Evolutionary conservation across 257 asterid species (phyloP).

Genomic region (Thymus mandschuricus): DNA sequence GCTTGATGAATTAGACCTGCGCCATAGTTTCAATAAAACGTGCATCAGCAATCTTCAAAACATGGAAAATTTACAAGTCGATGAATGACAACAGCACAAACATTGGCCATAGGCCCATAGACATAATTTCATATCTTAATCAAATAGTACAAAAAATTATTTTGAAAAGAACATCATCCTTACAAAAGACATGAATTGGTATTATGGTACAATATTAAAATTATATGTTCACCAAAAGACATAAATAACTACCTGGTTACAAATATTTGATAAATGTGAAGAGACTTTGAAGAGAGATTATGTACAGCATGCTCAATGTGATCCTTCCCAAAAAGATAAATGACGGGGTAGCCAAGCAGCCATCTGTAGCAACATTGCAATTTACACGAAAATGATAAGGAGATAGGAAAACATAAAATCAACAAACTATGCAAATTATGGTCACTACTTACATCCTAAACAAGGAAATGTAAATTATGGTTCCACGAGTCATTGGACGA

Average conservation of each 20-base stretch:
- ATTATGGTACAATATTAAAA: not conserved
- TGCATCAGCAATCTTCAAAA: slow-evolving; percentile 25
- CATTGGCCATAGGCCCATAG: not conserved
- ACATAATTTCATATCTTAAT: slow-evolving; percentile 5
- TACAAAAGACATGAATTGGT: not conserved
- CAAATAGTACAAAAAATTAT: not conserved
- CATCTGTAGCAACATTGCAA: slow-evolving; percentile 49
- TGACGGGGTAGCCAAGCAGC: slow-evolving; percentile 90
- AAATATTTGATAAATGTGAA: slow-evolving; percentile 67
- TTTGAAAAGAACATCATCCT: not conserved
- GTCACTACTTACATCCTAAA: slow-evolving; percentile 9
- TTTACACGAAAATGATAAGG: slow-evolving; percentile 2
- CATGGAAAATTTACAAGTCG: not conserved
- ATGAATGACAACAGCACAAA: not conserved
- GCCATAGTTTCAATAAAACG: slow-evolving; percentile 21
- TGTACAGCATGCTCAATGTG: slow-evolving; percentile 65
- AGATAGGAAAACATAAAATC: not conserved
- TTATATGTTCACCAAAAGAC: not conserved
- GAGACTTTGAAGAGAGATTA: slow-evolving; percentile 75
- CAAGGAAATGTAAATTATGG: not conserved
- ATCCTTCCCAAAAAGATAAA: slow-evolving; percentile 64
- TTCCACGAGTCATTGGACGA: not conserved
- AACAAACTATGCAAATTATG: not conserved
- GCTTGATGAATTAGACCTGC: slow-evolving; percentile 47
- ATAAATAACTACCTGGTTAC: slow-evolving; percentile 52